A percentile compares a stretch with the other conserved stretches of the same genome.
phyloP scores from a whole-genome alignment of 2,329 filamentous ascomycete species.

The Microdochium nivale region DNA sequence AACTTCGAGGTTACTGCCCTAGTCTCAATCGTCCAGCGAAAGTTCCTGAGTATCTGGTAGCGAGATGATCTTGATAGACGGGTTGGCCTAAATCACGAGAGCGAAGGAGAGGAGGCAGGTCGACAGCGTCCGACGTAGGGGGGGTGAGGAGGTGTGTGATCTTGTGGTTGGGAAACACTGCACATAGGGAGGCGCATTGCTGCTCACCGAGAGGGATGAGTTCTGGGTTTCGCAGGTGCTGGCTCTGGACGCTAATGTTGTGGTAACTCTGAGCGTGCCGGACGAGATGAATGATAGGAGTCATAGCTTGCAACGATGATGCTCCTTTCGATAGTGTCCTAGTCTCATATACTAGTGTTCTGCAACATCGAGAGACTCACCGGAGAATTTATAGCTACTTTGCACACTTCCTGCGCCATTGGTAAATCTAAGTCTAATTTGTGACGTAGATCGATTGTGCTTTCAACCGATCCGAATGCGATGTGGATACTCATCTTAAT shows the following conservation, averaged over 20 bases:
- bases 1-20: conserved; percentile 47
- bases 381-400: too few species aligned
- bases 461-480: too few species aligned
- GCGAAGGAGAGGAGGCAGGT: conserved; percentile 66
- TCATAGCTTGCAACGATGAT: too few species aligned
- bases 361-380: too few species aligned
- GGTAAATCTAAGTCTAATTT: too few species aligned
- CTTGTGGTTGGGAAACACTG: conserved; percentile 55
- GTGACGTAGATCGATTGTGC: too few species aligned
- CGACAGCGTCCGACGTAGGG: conserved; percentile 71
- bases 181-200: conserved; percentile 60
- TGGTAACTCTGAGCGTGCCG: conserved; percentile 75
- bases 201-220: conserved; percentile 67
- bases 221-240: conserved; percentile 63
- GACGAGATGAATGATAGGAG: conserved; percentile 54
- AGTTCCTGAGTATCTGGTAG: conserved; percentile 76
- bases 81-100: conserved; percentile 37
- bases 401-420: too few species aligned
- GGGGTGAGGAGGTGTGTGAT: conserved; percentile 65
- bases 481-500: too few species aligned
- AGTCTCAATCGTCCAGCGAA: conserved; percentile 66
- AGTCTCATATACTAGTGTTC: too few species aligned
- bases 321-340: too few species aligned
- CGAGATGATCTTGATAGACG: conserved; percentile 45
- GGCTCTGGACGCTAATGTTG: conserved; percentile 65